phyloP scores from a whole-genome alignment of 2,329 filamentous ascomycete species.

The Ophiocordyceps camponoti-leonardi region DNA sequence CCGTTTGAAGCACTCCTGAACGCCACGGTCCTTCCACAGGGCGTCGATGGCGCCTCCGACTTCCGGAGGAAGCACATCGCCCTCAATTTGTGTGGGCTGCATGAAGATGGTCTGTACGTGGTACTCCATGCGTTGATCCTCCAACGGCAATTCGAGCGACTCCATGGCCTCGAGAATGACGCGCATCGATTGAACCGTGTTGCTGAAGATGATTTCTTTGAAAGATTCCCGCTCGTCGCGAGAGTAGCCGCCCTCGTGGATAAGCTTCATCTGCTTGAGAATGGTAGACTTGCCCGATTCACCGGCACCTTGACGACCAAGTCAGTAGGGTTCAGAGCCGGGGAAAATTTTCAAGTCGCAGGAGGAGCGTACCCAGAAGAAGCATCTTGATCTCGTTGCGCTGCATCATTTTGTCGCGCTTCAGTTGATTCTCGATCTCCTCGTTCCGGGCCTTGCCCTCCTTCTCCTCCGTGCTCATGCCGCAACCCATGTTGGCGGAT shows the following conservation, averaged over 20 bases:
- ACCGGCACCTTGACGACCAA: slow-evolving; percentile 56
- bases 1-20: slow-evolving; percentile 88
- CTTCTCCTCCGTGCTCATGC: slow-evolving; percentile 99
- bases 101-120: slow-evolving; percentile 98
- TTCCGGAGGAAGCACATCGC: slow-evolving; percentile 83
- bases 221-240: slow-evolving; percentile 63
- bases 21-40: slow-evolving; percentile 82
- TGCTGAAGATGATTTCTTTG: slow-evolving; percentile 57
- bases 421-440: slow-evolving; percentile 99
- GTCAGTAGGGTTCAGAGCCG: background rate
- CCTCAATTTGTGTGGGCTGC: slow-evolving; percentile 93
- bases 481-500: slow-evolving; percentile 82
- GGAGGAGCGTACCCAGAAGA: slow-evolving; percentile 77
- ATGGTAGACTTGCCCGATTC: slow-evolving; percentile 91
- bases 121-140: slow-evolving; percentile 87
- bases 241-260: slow-evolving; percentile 96
- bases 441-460: slow-evolving; percentile 99
- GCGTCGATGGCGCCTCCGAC: slow-evolving; percentile 86
- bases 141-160: slow-evolving; percentile 60
- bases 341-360: no score
- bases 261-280: slow-evolving; percentile 99
- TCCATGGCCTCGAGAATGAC: slow-evolving; percentile 55
- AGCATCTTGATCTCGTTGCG: slow-evolving; percentile 99
- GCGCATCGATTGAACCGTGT: slow-evolving; percentile 53
- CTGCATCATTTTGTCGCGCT: slow-evolving; percentile 96